Percentiles rank a stretch among this genome's conserved stretches.
phyloP scores from a whole-genome alignment of 179 eudicot genomes.

The Amaranthus tricolor region DNA sequence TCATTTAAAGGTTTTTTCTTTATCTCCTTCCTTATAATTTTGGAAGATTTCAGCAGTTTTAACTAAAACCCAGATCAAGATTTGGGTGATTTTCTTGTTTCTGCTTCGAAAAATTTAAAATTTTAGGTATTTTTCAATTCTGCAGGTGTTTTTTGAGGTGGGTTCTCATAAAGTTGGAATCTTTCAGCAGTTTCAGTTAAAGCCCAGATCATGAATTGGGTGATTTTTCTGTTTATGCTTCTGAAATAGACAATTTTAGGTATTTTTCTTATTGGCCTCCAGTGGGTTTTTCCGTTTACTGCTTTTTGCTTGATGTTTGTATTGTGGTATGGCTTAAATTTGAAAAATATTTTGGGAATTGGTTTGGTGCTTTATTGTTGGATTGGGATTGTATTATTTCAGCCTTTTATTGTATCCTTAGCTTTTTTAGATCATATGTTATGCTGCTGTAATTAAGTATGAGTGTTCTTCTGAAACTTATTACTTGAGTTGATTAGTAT shows the following conservation, averaged over 20 bases:
- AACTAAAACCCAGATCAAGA: slow-evolving; percentile 13
- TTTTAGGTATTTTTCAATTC: slow-evolving; percentile 16
- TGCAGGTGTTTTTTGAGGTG: slow-evolving; percentile 28
- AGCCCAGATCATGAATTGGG: slow-evolving; percentile 20
- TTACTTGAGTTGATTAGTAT: neutral
- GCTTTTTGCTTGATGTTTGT: no score
- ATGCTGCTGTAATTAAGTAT: neutral
- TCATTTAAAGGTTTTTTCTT: no score
- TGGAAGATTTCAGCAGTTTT: slow-evolving; percentile 10
- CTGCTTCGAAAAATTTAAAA: neutral
- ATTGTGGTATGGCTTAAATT: neutral
- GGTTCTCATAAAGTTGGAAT: slow-evolving; percentile 20
- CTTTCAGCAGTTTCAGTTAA: neutral
- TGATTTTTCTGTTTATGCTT: slow-evolving; percentile 11
- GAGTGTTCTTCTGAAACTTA: no score
- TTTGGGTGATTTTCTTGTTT: slow-evolving; percentile 12
- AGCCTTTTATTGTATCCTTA: neutral
- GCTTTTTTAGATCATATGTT: neutral
- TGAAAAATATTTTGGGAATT: no score
- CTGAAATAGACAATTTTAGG: slow-evolving; percentile 3
- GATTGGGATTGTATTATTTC: neutral
- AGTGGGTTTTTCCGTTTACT: neutral
- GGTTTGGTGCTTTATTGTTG: no score
- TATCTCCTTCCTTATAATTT: no score
- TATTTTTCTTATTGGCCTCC: slow-evolving; percentile 3